Base-by-base conservation (phyloP, 2,329 filamentous ascomycete species). In the Cladophialophora bantiana region DNA sequence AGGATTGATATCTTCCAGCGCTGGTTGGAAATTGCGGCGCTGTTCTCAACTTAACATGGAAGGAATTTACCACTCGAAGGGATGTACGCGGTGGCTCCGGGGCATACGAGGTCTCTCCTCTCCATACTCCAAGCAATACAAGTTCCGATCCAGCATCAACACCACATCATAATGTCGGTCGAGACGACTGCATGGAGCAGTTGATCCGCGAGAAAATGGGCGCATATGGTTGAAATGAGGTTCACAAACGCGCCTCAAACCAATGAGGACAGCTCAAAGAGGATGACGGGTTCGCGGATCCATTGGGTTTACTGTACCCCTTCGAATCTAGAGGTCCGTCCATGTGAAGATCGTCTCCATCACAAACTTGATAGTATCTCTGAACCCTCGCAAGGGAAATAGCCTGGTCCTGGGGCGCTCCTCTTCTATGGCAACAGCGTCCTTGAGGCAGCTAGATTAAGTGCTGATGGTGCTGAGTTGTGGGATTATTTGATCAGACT, bases 401-500 rank as follows among this genome's bases (percentile, higher is more conserved):
- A 26, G 7, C 18, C 18, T n/a, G 2, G n/a, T n/a, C 40, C 10
- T 13, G 45, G 10, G 1, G 9, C 18, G 45, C 26, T 50, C 18
- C 20, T 50, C 45, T 26, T 26, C 45, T 50, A 50, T 26, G 45
- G 20, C 45, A 50, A 26, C 9, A 12, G 7, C 45, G 10, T 20
- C 18, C 7, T 26, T 3, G 13, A 20, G 26, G 45, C 18, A 26
- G 45, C 45, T 50, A 18, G 45, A 20, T 26, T 20, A 10, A 50
- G 20, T 20, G 10, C 45, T 9, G 13, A 7, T 20, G n/a, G 34
- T 55, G 15, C 34, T n/a, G 5, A 34, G 34, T n/a, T 35, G 12
- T 57, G 34, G 55, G 34, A 57, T 35, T 13, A 26, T 20, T 58
- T 36, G 55, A 36, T 38, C 4, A 58, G 32, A 58, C 10, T 31